Evolutionary conservation across 2,329 filamentous ascomycete species (phyloP).

Genomic region (Rhexocercosporidium sp.): DNA sequence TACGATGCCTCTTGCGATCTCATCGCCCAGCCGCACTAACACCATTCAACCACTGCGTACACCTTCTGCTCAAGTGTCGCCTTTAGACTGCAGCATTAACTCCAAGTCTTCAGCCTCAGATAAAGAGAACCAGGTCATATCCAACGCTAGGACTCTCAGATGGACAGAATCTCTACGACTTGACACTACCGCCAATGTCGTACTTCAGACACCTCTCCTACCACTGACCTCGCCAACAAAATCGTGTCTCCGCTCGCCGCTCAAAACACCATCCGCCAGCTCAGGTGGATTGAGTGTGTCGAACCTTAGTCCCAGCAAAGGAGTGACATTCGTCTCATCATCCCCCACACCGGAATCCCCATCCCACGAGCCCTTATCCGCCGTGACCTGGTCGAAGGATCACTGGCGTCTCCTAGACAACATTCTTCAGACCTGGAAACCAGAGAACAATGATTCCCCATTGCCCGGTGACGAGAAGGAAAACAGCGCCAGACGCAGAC

Average conservation of each 20-base stretch:
- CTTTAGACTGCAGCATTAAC: slow-evolving; percentile 18
- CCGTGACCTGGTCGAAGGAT: slow-evolving; percentile 38
- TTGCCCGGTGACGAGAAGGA: slow-evolving; percentile 6
- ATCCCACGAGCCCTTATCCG: slow-evolving; percentile 28
- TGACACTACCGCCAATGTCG: slow-evolving; percentile 10
- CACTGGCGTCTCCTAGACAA: slow-evolving; percentile 42
- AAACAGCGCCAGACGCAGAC: slow-evolving; percentile 22
- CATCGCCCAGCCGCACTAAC: slow-evolving; percentile 33
- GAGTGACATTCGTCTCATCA: slow-evolving; percentile 41
- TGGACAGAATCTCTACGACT: slow-evolving; percentile 34
- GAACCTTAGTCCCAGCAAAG: slow-evolving; percentile 35
- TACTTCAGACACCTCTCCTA: slow-evolving; percentile 19
- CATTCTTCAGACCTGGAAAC: slow-evolving; percentile 38
- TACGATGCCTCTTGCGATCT: slow-evolving; percentile 23
- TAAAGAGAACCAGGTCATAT: slow-evolving; percentile 29
- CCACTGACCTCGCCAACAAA: slow-evolving; percentile 36
- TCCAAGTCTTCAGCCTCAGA: slow-evolving; percentile 13
- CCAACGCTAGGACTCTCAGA: slow-evolving; percentile 30
- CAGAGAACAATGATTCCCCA: slow-evolving; percentile 25
- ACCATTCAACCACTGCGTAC: slow-evolving; percentile 16
- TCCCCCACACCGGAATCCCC: slow-evolving; percentile 37
- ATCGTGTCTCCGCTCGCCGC: slow-evolving; percentile 40
- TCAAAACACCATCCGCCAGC: slow-evolving; percentile 30
- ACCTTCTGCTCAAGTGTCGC: neutral
- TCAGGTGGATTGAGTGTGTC: neutral